These are phyloP conservation scores for Chamaecyparis obtusa DNA, from an alignment of 75 land plant genomes.

Conservation along the genomic window DNA sequence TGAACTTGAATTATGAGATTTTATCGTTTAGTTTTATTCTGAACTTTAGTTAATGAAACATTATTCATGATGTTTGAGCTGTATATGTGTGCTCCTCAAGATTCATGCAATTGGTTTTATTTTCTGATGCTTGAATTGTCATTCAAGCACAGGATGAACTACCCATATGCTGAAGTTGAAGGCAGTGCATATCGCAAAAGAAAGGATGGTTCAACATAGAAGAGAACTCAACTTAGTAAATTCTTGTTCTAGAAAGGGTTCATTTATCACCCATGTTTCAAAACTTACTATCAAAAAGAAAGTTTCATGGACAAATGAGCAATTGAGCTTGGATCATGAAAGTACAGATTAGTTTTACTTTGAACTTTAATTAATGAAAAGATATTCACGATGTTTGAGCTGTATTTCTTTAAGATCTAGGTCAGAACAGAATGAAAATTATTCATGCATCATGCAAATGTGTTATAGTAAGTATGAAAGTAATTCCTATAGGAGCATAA, in stretches of 20 bases:
- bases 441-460: background rate
- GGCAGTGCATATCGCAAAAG: too few relatives aligned
- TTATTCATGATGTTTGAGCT: background rate
- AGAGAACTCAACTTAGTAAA: too few relatives aligned
- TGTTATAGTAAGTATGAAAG: background rate
- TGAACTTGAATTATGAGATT: background rate
- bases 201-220: too few relatives aligned
- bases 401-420: background rate
- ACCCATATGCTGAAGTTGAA: too few relatives aligned
- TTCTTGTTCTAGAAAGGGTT: too few relatives aligned
- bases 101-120: background rate
- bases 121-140: background rate
- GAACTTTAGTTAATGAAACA: background rate
- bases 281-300: too few relatives aligned
- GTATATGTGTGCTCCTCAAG: background rate
- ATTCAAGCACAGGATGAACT: slow-evolving; percentile 69
- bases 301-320: too few relatives aligned
- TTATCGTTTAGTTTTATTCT: background rate
- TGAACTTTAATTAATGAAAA: background rate
- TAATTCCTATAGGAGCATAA: background rate
- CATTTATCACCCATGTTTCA: too few relatives aligned
- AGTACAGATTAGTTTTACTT: background rate
- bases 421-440: background rate
- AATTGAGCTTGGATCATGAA: background rate
- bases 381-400: background rate